phyloP scores from a whole-genome alignment of 192 early-diverging fungal genomes.

The Coemansia sp. region DNA sequence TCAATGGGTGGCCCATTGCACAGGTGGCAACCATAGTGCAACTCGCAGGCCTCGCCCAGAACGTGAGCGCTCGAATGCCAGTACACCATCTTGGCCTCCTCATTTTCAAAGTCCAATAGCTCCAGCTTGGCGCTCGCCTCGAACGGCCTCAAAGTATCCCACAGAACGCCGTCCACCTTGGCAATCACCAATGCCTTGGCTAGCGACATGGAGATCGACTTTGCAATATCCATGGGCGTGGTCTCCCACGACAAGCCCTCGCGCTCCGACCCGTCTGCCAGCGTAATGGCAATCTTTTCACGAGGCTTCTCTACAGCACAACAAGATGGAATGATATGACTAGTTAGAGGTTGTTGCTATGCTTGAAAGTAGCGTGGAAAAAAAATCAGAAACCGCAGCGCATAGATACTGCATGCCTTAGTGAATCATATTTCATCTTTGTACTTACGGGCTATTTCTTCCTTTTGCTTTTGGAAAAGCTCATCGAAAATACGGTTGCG shows the following conservation, averaged over 20 bases:
- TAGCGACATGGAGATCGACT: conserved; percentile 84
- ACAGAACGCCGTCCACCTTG: conserved; percentile 89
- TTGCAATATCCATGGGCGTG: conserved; percentile 89
- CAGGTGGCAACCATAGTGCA: conserved; percentile 96
- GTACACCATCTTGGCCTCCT: conserved; percentile 92
- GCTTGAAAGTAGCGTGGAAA: background rate
- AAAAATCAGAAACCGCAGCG: background rate
- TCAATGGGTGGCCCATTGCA: conserved; percentile 94
- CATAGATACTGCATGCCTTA: background rate
- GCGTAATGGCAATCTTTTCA: conserved; percentile 75
- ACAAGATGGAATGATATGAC: background rate
- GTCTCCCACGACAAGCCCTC: conserved; percentile 93
- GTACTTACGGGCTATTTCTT: conserved; percentile 47
- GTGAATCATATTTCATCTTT: conserved; percentile 36
- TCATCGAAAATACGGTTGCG: conserved; percentile 56
- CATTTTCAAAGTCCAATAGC: conserved; percentile 91
- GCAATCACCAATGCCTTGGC: conserved; percentile 89
- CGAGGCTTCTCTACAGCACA: conserved; percentile 65
- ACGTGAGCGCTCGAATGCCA: conserved; percentile 99
- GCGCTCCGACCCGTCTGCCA: conserved; percentile 81
- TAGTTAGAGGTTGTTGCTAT: background rate
- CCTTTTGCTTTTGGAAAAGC: conserved; percentile 49
- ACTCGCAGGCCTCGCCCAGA: conserved; percentile 95
- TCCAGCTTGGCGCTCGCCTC: conserved; percentile 79
- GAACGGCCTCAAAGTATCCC: conserved; percentile 85